A percentile compares a stretch with the other conserved stretches of the same genome.
phyloP scores from a whole-genome alignment of 164 flowering plant species.

The Brasenia schreberi region DNA sequence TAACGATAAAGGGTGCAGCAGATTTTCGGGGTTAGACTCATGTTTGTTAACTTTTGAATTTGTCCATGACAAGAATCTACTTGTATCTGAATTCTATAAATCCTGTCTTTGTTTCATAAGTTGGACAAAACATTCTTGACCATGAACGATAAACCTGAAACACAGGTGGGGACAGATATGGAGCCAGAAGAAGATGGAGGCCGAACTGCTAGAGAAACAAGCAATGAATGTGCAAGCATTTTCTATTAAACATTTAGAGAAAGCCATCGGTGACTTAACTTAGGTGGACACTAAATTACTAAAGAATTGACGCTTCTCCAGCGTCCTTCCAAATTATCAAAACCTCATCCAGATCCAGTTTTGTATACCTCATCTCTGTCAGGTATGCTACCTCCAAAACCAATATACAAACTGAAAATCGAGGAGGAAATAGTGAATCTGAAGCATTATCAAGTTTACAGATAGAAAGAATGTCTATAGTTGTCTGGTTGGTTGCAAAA shows the following conservation, averaged over 20 bases:
- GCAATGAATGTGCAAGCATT: slow-evolving; percentile 79
- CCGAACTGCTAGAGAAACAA: slow-evolving; percentile 79
- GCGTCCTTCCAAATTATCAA: slow-evolving; percentile 85
- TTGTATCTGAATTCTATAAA: background rate
- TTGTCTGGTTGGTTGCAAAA: slow-evolving; percentile 53
- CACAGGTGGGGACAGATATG: slow-evolving; percentile 82
- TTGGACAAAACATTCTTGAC: too few relatives aligned
- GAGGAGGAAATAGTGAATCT: slow-evolving; percentile 52
- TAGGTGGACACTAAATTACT: background rate
- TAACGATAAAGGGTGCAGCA: too few relatives aligned
- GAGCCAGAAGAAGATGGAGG: slow-evolving; percentile 98
- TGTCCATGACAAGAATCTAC: background rate
- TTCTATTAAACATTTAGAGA: background rate
- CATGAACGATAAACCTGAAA: background rate
- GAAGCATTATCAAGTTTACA: slow-evolving; percentile 86
- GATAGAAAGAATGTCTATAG: slow-evolving; percentile 92
- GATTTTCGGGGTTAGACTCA: too few relatives aligned
- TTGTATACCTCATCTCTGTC: slow-evolving; percentile 93
- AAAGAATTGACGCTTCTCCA: slow-evolving; percentile 16
- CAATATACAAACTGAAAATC: slow-evolving; percentile 58
- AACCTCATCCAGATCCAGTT: slow-evolving; percentile 92
- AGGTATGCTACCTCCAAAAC: slow-evolving; percentile 99
- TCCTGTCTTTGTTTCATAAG: background rate
- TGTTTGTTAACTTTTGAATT: background rate
- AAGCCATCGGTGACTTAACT: too few relatives aligned